Base-by-base conservation (phyloP, 177 flowering plant genomes). In the Tripterygium wilfordii region DNA sequence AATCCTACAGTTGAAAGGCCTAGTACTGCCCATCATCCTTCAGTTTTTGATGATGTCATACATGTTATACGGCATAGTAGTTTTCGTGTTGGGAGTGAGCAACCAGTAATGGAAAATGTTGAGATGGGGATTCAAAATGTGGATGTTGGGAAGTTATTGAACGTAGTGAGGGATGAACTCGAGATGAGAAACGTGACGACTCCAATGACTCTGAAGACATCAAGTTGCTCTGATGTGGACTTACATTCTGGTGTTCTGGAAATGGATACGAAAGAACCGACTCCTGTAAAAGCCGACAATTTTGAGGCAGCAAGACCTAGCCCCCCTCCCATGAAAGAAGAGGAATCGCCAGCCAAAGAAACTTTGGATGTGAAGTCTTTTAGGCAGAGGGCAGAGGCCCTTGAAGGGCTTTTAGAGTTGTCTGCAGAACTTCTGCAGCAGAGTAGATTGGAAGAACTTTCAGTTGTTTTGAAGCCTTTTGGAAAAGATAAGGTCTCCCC, bases 21-120 rank as follows among this genome's bases (percentile, higher is more conserved):
- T 1, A 42, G 60, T 54, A 36, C 60, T 17, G n/a, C 77, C 2
- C 76, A 75, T 48, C 58, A 66, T 25, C 61, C 66, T 22, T 73
- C 94, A n/a, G 88, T 76, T 26, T 77, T 81, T 55, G 89, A 83
- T 63, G 95, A 87, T 54, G 80, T 90, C 49, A 83, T 87, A 55
- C 94, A 90, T 64, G 97, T 90, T 28, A 90, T 84, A 30, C 58
- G 87, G 49, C 95, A 87, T 58, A 85, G 98, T 58, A 90, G 91
- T 56, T 85, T 70, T 62, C 82, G 89, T 20, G 84, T 87, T 16
- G 89, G 89, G 43, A 73, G 60, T 54, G 98, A 90, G 57, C 85
- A 66, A 54, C 82, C 79, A 21, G 65, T 74, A 30, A 59, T 70
- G 55, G 94, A 80, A 70, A 64, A 77, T 3, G 63, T 70, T 27